A percentile compares a stretch with the other conserved stretches of the same genome.
Conservation (phyloP, 768 basidiomycete species). For the Russula vinacea region DNA sequence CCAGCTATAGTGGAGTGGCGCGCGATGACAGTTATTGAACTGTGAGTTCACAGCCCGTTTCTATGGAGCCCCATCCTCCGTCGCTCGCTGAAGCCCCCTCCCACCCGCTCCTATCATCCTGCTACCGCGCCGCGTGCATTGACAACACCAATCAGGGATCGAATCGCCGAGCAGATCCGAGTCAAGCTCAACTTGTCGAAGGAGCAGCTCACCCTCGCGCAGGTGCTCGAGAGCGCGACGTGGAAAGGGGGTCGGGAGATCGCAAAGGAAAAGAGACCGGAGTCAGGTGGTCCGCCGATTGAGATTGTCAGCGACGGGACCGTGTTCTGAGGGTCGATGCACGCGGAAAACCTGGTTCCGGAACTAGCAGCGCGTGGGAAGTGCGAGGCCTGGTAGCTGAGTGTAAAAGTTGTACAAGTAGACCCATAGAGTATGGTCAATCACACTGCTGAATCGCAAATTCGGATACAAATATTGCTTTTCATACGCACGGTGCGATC, state of each 20-base stretch:
- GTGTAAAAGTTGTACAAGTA: neutral
- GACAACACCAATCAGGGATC: conserved; percentile 54
- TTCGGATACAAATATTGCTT: neutral
- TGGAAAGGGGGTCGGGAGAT: conserved; percentile 98
- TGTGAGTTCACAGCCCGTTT: conserved; percentile 49
- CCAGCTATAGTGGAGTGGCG: conserved; percentile 96
- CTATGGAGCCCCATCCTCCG: neutral
- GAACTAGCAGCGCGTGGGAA: conserved; percentile 2
- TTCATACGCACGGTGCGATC: neutral
- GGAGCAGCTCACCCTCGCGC: conserved; percentile 68
- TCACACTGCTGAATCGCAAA: neutral
- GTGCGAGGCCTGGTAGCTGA: conserved; percentile 19
- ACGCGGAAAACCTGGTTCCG: neutral
- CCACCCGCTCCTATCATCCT: neutral
- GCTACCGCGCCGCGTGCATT: neutral
- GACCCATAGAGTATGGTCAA: conserved; percentile 21
- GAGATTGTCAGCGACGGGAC: conserved; percentile 86
- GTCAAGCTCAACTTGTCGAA: conserved; percentile 48
- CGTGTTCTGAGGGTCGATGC: conserved; percentile 50
- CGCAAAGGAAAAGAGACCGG: conserved; percentile 70
- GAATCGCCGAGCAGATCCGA: conserved; percentile 70
- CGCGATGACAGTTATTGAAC: conserved; percentile 88
- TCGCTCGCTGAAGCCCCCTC: neutral
- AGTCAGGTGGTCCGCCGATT: conserved; percentile 78
- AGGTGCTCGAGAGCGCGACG: conserved; percentile 90